Evolutionary conservation across 148 eudicot species (phyloP).

Genomic region (Cornus kousa): DNA sequence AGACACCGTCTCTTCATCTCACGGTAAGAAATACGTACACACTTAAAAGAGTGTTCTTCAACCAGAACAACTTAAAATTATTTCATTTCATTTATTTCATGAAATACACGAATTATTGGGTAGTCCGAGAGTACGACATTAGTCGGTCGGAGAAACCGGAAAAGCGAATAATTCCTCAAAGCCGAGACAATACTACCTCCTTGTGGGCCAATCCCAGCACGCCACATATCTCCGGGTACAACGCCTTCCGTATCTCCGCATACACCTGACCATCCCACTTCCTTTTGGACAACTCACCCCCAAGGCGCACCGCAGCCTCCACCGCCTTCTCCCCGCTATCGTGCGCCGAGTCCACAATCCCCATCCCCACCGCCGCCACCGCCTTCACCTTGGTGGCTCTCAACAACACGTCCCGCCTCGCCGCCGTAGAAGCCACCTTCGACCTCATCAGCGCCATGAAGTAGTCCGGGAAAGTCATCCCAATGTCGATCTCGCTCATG

Average conservation of each 20-base stretch:
- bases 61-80: too few relatives aligned
- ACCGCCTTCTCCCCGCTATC: constrained; percentile 32
- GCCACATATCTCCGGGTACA: constrained; percentile 40
- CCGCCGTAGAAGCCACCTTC: constrained; percentile 34
- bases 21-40: too few relatives aligned
- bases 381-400: constrained; percentile 38
- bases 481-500: constrained; percentile 59
- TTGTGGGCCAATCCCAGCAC: constrained; percentile 28
- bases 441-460: constrained; percentile 38
- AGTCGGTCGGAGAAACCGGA: too few relatives aligned
- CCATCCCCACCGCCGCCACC: constrained; percentile 42
- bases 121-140: too few relatives aligned
- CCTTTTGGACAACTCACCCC: constrained; percentile 33
- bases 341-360: constrained; percentile 39
- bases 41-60: too few relatives aligned
- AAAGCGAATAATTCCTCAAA: not conserved
- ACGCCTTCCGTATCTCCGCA: constrained; percentile 37
- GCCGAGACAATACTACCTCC: constrained; percentile 15
- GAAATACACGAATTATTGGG: too few relatives aligned
- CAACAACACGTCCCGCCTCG: constrained; percentile 36
- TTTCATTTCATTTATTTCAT: too few relatives aligned
- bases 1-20: too few relatives aligned
- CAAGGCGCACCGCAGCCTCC: constrained; percentile 33
- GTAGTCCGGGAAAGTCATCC: constrained; percentile 53
- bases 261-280: constrained; percentile 44